phyloP scores from a whole-genome alignment of 768 basidiomycete genomes.

The Macrolepiota fuliginosa region DNA sequence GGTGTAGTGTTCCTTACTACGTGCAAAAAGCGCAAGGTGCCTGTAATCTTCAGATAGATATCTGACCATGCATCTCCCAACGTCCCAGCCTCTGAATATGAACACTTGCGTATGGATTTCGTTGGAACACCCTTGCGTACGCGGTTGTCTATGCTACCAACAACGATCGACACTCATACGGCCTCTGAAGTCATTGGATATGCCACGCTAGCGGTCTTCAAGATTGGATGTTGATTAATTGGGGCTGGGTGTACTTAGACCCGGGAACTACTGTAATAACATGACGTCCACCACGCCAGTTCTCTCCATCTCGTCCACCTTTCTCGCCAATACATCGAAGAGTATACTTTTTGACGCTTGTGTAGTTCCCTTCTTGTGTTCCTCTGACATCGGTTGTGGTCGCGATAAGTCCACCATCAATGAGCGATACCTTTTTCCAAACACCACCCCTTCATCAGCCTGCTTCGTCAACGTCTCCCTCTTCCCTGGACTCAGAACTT shows the following conservation, averaged over 20 bases:
- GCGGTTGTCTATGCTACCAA: too few relatives aligned
- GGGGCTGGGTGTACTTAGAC: neutral
- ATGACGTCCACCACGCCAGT: neutral
- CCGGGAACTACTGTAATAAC: neutral
- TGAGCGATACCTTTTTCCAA: slow-evolving; percentile 1
- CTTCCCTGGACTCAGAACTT: slow-evolving; percentile 5
- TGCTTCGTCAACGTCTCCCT: neutral
- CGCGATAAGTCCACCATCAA: slow-evolving; percentile 18
- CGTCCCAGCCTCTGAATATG: too few relatives aligned
- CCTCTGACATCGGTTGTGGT: slow-evolving; percentile 21
- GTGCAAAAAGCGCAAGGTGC: neutral
- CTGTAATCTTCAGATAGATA: too few relatives aligned
- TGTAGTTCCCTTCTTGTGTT: too few relatives aligned
- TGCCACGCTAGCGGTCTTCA: too few relatives aligned
- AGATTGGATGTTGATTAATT: too few relatives aligned
- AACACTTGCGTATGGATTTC: neutral
- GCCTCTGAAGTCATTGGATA: too few relatives aligned
- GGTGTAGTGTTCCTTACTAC: neutral
- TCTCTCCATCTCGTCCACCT: slow-evolving; percentile 12
- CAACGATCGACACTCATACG: too few relatives aligned
- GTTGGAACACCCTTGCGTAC: too few relatives aligned
- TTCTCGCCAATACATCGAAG: slow-evolving; percentile 20
- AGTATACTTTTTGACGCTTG: slow-evolving; percentile 18
- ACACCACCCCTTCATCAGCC: neutral
- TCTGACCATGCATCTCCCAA: too few relatives aligned